Percentiles rank a stretch among this genome's conserved stretches.
Evolutionary conservation across 192 early-diverging fungal genomes (phyloP).

Genomic region (Cetraspora pellucida): DNA sequence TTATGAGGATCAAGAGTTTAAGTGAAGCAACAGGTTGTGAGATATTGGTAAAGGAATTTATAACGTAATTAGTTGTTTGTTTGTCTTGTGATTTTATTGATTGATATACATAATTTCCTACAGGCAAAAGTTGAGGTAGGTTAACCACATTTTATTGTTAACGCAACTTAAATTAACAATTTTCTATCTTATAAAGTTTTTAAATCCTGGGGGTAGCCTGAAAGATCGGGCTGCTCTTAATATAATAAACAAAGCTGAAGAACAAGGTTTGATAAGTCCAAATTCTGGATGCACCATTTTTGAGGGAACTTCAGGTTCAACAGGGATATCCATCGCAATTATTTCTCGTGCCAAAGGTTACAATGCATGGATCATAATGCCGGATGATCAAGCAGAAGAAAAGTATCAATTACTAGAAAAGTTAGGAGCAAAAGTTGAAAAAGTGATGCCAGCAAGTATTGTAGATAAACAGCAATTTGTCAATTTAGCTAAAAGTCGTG

Average conservation of each 20-base stretch:
- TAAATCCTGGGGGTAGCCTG: slow-evolving; percentile 89
- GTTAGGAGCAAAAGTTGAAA: slow-evolving; percentile 87
- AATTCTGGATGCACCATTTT: slow-evolving; percentile 79
- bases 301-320: slow-evolving; percentile 95
- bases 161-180: slow-evolving; percentile 25
- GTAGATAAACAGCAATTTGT: slow-evolving; percentile 92
- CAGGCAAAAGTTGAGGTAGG: slow-evolving; percentile 41
- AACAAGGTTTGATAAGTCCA: slow-evolving; percentile 65
- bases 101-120: not conserved
- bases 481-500: slow-evolving; percentile 79
- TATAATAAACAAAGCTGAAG: slow-evolving; percentile 81
- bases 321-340: slow-evolving; percentile 93
- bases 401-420: slow-evolving; percentile 85
- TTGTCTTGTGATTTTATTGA: no score
- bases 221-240: slow-evolving; percentile 93
- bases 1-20: slow-evolving; percentile 82
- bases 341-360: slow-evolving; percentile 90
- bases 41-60: slow-evolving; percentile 57
- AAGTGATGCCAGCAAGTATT: slow-evolving; percentile 87
- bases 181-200: slow-evolving; percentile 57
- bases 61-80: no score
- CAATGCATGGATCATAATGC: slow-evolving; percentile 93
- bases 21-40: slow-evolving; percentile 91
- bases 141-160: not conserved
- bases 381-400: slow-evolving; percentile 89